Percentiles rank a stretch among this genome's conserved stretches.
These are phyloP conservation scores for Monosporascus ibericus DNA, from an alignment of 2,329 filamentous ascomycete genomes.

Conservation along the genomic window DNA sequence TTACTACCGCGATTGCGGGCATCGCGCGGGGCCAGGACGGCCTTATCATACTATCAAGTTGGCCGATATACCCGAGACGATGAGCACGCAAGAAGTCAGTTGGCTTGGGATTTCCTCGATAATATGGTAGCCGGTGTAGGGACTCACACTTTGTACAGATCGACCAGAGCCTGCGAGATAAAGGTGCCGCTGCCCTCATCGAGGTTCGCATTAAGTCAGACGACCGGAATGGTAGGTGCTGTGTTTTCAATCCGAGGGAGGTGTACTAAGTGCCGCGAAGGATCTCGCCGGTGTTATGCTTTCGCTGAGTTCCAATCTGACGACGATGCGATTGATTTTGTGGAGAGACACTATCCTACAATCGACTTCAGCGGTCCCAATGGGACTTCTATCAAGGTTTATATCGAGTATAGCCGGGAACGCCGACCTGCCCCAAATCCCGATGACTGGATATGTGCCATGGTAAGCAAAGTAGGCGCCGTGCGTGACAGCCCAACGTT, in stretches of 20 bases:
- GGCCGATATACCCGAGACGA: slow-evolving; percentile 25
- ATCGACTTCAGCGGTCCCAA: slow-evolving; percentile 28
- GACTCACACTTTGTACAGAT: slow-evolving; percentile 13
- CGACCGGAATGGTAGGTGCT: slow-evolving; percentile 19
- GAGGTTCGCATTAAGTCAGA: slow-evolving; percentile 28
- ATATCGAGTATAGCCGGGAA: slow-evolving; percentile 30
- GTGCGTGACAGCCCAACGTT: neutral
- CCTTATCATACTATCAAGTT: slow-evolving; percentile 28
- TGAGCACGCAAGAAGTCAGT: slow-evolving; percentile 22
- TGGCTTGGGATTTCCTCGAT: neutral
- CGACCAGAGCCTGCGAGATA: slow-evolving; percentile 23
- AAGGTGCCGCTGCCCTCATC: slow-evolving; percentile 22
- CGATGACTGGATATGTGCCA: slow-evolving; percentile 34
- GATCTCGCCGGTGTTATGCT: slow-evolving; percentile 26
- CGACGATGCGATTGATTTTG: slow-evolving; percentile 32
- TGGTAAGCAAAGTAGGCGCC: slow-evolving; percentile 19
- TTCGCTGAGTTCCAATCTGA: slow-evolving; percentile 35
- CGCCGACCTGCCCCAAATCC: slow-evolving; percentile 27
- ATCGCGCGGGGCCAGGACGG: slow-evolving; percentile 22
- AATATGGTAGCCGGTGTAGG: neutral
- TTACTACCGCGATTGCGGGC: slow-evolving; percentile 17
- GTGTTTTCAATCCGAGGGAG: neutral
- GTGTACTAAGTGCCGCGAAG: slow-evolving; percentile 8
- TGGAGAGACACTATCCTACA: slow-evolving; percentile 30
- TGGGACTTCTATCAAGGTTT: slow-evolving; percentile 25